Percentiles rank a stretch among this genome's conserved stretches.
These are phyloP conservation scores for Acrodontium crateriforme DNA, from an alignment of 2,329 filamentous ascomycete genomes.

Conservation along the genomic window DNA sequence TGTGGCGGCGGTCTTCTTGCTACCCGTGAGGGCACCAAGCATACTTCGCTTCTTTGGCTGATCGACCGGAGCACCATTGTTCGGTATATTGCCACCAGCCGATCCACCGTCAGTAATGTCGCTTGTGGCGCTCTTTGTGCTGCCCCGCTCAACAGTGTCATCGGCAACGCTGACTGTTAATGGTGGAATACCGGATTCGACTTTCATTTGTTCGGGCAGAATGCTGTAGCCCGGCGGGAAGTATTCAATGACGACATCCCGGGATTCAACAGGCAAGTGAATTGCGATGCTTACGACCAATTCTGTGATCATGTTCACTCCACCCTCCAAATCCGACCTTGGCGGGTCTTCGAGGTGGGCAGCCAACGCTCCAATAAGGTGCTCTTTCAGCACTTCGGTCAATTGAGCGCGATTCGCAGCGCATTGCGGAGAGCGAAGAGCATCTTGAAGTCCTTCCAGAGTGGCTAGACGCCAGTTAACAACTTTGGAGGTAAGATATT, in stretches of 20 bases:
- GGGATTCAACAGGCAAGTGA: constrained; percentile 78
- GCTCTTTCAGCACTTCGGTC: constrained; percentile 45
- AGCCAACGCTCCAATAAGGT: constrained; percentile 56
- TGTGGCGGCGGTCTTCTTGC: constrained; percentile 17
- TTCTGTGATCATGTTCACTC: constrained; percentile 84
- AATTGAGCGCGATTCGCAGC: constrained; percentile 50
- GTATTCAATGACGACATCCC: constrained; percentile 80
- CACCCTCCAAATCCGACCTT: constrained; percentile 70
- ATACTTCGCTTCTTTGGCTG: constrained; percentile 24
- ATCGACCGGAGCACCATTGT: constrained; percentile 9
- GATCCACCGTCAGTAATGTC: constrained; percentile 20
- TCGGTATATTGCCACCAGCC: constrained; percentile 8
- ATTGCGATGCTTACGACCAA: constrained; percentile 72
- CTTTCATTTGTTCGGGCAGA: constrained; percentile 65
- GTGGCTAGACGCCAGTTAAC: constrained; percentile 90
- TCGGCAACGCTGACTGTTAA: constrained; percentile 29
- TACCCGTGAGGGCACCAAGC: constrained; percentile 29
- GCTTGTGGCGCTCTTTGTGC: constrained; percentile 22
- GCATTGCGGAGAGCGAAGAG: constrained; percentile 51
- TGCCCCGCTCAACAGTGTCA: constrained; percentile 29
- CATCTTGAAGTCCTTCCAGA: constrained; percentile 69
- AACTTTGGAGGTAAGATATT: constrained; percentile 74
- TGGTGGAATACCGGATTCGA: constrained; percentile 47
- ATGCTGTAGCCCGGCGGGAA: constrained; percentile 63
- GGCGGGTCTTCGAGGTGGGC: constrained; percentile 64